Conservation (phyloP, 768 basidiomycete genomes). For the Coprinopsis sp. region DNA sequence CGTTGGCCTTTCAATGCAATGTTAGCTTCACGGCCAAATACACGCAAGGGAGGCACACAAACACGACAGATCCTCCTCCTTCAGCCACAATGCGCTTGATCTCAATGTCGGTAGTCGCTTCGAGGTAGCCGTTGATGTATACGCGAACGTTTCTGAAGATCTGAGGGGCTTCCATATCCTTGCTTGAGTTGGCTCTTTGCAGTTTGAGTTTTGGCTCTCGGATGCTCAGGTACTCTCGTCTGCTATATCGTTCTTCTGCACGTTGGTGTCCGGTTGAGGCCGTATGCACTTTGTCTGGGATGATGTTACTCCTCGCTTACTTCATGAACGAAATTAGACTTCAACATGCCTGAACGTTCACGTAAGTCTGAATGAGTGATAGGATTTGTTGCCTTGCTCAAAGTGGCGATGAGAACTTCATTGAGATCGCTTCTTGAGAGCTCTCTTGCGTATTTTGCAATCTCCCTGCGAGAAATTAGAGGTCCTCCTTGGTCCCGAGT, state of each 20-base stretch:
- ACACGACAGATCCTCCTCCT: conserved; percentile 68
- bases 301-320: background rate
- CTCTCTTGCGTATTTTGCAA: conserved; percentile 12
- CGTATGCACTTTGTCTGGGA: conserved; percentile 54
- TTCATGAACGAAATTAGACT: background rate
- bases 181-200: conserved; percentile 16
- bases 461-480: too few species aligned
- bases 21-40: conserved; percentile 2
- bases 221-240: conserved; percentile 35
- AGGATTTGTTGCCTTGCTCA: conserved; percentile 65
- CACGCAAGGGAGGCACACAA: conserved; percentile 18
- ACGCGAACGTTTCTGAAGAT: conserved; percentile 44
- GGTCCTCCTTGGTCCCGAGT: too few species aligned
- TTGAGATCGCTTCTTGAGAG: conserved; percentile 46
- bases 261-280: conserved; percentile 68
- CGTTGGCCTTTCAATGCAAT: conserved; percentile 36
- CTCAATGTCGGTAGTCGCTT: conserved; percentile 72
- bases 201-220: conserved; percentile 42
- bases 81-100: conserved; percentile 64
- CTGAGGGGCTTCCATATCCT: conserved; percentile 1
- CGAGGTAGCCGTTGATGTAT: conserved; percentile 71
- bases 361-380: conserved; percentile 70
- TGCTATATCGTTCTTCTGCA: conserved; percentile 39
- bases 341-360: conserved; percentile 54
- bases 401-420: conserved; percentile 54